These are phyloP conservation scores for Plectosphaerella cucumerina DNA, from an alignment of 2,329 filamentous ascomycete species.

Conservation along the genomic window DNA sequence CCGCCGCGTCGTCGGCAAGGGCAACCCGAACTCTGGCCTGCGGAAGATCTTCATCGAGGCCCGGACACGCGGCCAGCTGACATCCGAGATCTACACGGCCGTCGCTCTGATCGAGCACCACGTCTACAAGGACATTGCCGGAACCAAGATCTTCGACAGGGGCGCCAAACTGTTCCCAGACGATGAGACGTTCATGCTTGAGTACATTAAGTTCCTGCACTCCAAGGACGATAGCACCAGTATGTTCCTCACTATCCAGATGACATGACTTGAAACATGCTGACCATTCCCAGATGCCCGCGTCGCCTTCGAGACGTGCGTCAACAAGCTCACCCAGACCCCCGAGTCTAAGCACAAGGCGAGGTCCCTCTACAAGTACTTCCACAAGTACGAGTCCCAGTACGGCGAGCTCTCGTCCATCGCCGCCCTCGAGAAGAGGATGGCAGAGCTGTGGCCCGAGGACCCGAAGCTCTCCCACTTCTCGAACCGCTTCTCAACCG, in stretches of 20 bases:
- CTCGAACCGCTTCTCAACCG: conserved; percentile 66
- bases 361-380: conserved; percentile 82
- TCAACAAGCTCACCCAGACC: conserved; percentile 75
- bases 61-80: conserved; percentile 78
- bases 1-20: conserved; percentile 88
- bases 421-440: conserved; percentile 83
- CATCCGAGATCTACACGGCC: conserved; percentile 91
- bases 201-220: conserved; percentile 93
- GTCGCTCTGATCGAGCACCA: conserved; percentile 91
- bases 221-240: conserved; percentile 90
- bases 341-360: conserved; percentile 70
- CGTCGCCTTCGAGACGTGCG: conserved; percentile 92
- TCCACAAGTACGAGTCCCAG: conserved; percentile 92
- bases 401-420: conserved; percentile 93
- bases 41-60: conserved; percentile 88
- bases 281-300: conserved; percentile 65
- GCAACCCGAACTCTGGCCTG: conserved; percentile 61
- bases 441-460: conserved; percentile 89
- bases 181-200: conserved; percentile 87
- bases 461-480: conserved; percentile 77
- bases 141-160: conserved; percentile 92
- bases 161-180: conserved; percentile 91
- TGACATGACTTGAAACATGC: conserved; percentile 3
- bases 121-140: conserved; percentile 90
- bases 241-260: conserved; percentile 42